Base-by-base conservation (phyloP, 441 rosid species). In the Arabidopsis lyrata region DNA sequence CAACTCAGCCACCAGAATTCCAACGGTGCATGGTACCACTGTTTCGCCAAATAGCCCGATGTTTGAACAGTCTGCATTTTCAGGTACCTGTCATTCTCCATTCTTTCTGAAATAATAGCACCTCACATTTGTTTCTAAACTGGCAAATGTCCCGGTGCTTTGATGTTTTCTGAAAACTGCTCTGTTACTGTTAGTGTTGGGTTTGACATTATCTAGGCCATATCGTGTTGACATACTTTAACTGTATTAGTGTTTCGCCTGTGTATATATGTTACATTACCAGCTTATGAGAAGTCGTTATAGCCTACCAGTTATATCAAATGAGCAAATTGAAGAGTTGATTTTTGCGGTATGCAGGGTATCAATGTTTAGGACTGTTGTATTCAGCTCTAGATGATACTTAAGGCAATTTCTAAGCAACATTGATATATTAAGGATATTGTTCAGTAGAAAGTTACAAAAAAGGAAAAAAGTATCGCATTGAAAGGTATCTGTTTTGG, bases 51-150 rank as follows among this genome's bases (percentile, higher is more conserved):
- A 81, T 87, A 55, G 89, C 89, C 72, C 80, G 82, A 65, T 90
- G 95, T 70, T 74, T 90, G 76, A 83, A 86, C 86, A 87, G 92
- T 79, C 78, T 83, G 56, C 95, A 90, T 81, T 90, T 90, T 63
- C 92, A 89, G 95, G 95, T 89, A 63, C 60, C 52, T 29, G 1
- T 29, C 3, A 34, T 18, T 56, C 70, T 62, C 27, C 7, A 29
- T 41, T 35, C n/a, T 35, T 8, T 56, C 50, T 48, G 22, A 47
- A 34, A 35, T 34, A 14, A 14, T 45, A 58, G 57, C n/a, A 31
- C 9, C 4, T 31, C n/a, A 54, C 27, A 54, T 78, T 45, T 62
- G 62, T 27, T 20, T 29, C 64, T 8, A 5, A 38, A 15, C 15
- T 18, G 8, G 15, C 6, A 36, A 55, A 6, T 55, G 36, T 41